phyloP scores from a whole-genome alignment of 1,139 yeast genomes.

The Insectozyma bohioensis region DNA sequence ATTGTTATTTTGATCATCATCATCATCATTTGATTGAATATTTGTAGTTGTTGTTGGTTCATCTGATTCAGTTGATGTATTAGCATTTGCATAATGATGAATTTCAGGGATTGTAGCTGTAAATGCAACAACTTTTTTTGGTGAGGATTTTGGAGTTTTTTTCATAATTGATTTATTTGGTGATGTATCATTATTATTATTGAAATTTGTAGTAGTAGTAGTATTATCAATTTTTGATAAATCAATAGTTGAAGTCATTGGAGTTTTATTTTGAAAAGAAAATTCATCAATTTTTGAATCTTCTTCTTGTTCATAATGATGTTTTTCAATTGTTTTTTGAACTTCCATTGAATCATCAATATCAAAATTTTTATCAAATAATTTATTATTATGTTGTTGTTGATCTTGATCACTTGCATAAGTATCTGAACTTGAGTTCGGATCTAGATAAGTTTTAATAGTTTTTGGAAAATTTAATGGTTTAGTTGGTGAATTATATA shows the following conservation, averaged over 20 bases:
- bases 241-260: slow-evolving; percentile 25
- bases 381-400: slow-evolving; percentile 8
- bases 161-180: slow-evolving; percentile 47
- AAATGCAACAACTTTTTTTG: slow-evolving; percentile 41
- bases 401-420: slow-evolving; percentile 33
- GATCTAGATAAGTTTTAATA: slow-evolving; percentile 19
- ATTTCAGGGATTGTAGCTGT: slow-evolving; percentile 33
- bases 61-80: slow-evolving; percentile 12
- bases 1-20: too few relatives aligned
- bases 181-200: slow-evolving; percentile 18
- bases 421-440: slow-evolving; percentile 46
- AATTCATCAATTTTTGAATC: slow-evolving; percentile 25
- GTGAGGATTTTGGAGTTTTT: slow-evolving; percentile 30
- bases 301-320: slow-evolving; percentile 1
- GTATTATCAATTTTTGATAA: slow-evolving; percentile 14
- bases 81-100: slow-evolving; percentile 31
- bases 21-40: too few relatives aligned
- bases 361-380: slow-evolving; percentile 31
- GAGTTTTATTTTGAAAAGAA: slow-evolving; percentile 30
- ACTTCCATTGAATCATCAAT: slow-evolving; percentile 20
- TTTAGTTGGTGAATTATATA: slow-evolving; percentile 28
- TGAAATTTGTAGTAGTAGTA: background rate
- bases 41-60: slow-evolving; percentile 3
- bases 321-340: slow-evolving; percentile 15
- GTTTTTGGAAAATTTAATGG: slow-evolving; percentile 31